These are phyloP conservation scores for Grosmannia serpens DNA, from an alignment of 2,329 filamentous ascomycete genomes.

Conservation along the genomic window DNA sequence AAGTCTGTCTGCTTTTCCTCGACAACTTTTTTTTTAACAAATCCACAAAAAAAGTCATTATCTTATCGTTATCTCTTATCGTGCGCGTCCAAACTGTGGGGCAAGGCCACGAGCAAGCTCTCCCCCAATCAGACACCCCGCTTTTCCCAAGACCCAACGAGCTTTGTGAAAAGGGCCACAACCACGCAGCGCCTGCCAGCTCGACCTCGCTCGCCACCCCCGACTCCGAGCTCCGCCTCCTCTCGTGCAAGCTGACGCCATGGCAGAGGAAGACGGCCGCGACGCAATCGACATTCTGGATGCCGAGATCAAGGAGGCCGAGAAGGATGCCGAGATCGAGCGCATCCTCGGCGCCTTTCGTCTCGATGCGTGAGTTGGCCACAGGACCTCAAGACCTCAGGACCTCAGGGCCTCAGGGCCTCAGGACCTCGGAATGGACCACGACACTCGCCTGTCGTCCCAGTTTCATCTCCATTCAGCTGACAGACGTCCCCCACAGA, in stretches of 20 bases:
- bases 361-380: constrained; percentile 43
- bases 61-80: not conserved
- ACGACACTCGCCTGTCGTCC: not conserved
- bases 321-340: constrained; percentile 95
- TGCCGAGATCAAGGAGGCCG: constrained; percentile 77
- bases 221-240: not conserved
- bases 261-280: constrained; percentile 19
- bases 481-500: constrained; percentile 24
- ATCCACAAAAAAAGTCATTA: not conserved
- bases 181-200: not conserved
- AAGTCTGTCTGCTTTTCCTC: not conserved
- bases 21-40: not conserved
- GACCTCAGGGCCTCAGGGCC: too few relatives aligned
- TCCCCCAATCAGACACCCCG: not conserved
- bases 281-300: constrained; percentile 74
- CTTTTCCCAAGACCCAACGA: not conserved
- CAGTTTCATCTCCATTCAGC: not conserved
- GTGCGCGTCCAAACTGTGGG: too few relatives aligned
- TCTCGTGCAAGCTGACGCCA: not conserved
- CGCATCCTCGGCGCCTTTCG: constrained; percentile 86
- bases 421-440: too few relatives aligned
- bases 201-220: not conserved
- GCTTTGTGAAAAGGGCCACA: not conserved
- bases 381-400: too few relatives aligned
- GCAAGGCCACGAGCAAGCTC: not conserved